Evolutionary conservation across 2,329 filamentous ascomycete species (phyloP), one percentile per base, ranked within the genome.

Genomic region (Sarocladium oryzae): DNA sequence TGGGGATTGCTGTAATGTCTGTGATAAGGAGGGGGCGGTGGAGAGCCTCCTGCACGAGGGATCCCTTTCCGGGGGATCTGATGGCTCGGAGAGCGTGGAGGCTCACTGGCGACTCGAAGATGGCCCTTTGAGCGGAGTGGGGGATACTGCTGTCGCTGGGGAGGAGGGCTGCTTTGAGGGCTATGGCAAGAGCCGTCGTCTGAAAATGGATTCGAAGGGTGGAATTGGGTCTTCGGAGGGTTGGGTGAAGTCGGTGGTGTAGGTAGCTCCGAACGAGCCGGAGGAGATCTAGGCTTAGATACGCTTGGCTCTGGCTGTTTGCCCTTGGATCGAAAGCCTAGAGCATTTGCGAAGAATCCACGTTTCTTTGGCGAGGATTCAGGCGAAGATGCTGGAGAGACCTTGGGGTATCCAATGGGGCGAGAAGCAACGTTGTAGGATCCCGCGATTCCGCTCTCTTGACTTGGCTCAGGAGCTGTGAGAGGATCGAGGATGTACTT

Each of bases 401-500:
- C 13, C 18, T 23, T 48, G n/a, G 24, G 16, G 3, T 30, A 6
- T 15, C 15, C 33, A 15, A 30, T 16, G 15, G 43, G 43, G 33
- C 55, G 80, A 79, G 3, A 74, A 72, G 53, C 79, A 26, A 23
- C 40, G 40, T 43, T 43, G 43, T 48, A 33, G 16, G 43, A 48
- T 13, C 6, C 30, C 37, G 30, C 30, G 21, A 49, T 49, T 15
- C 46, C 46, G n/a, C 30, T 36, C 10, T 86, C 81, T 55, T 85
- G 78, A 54, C 74, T 80, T 13, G 85, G 85, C 55, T 87, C 82
- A 9, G 82, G 83, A 20, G 76, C 84, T 58, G 74, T 82, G 55
- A 89, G 71, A 56, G 86, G 86, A 58, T 86, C 83, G 56, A 89
- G 78, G 40, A 89, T 72, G 61, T 85, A 83, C 60, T 80, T 77